Evolutionary conservation across 164 flowering plant species (phyloP).

Genomic region (Macadamia tetraphylla): DNA sequence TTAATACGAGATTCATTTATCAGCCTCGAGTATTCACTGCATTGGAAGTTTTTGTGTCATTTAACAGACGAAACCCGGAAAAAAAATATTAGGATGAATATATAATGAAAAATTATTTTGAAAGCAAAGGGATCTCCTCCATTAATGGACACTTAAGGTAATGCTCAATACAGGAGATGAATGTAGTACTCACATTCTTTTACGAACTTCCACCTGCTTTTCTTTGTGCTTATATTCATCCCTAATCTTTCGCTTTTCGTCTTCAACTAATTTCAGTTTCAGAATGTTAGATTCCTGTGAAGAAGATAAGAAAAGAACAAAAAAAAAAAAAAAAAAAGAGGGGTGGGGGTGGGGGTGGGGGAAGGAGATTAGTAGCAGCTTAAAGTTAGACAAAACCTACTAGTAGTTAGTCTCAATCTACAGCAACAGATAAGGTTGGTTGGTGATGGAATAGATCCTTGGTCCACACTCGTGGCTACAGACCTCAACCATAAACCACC

Average conservation of each 20-base stretch:
- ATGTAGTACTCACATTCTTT: slow-evolving; percentile 39
- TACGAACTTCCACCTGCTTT: slow-evolving; percentile 56
- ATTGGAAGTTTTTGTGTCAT: slow-evolving; percentile 6
- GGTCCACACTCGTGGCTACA: too few relatives aligned
- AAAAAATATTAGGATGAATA: too few relatives aligned
- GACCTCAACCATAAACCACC: too few relatives aligned
- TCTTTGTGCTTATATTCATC: slow-evolving; percentile 60
- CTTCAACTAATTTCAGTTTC: slow-evolving; percentile 58
- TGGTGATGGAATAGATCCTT: too few relatives aligned
- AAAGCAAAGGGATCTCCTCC: too few relatives aligned
- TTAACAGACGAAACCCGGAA: not conserved
- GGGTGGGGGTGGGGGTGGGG: too few relatives aligned
- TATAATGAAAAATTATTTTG: too few relatives aligned
- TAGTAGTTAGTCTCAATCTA: too few relatives aligned
- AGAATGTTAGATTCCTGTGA: slow-evolving; percentile 64
- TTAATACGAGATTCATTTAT: slow-evolving; percentile 66
- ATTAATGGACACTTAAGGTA: too few relatives aligned
- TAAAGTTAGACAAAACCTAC: too few relatives aligned
- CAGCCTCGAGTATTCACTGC: slow-evolving; percentile 79
- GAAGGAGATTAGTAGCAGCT: not conserved
- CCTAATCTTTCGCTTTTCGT: slow-evolving; percentile 51
- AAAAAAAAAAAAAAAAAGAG: not conserved
- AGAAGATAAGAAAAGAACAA: not conserved
- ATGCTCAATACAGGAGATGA: not conserved
- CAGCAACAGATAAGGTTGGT: too few relatives aligned